phyloP scores from a whole-genome alignment of 2,329 filamentous ascomycete genomes.

The Ophiostoma populinum region DNA sequence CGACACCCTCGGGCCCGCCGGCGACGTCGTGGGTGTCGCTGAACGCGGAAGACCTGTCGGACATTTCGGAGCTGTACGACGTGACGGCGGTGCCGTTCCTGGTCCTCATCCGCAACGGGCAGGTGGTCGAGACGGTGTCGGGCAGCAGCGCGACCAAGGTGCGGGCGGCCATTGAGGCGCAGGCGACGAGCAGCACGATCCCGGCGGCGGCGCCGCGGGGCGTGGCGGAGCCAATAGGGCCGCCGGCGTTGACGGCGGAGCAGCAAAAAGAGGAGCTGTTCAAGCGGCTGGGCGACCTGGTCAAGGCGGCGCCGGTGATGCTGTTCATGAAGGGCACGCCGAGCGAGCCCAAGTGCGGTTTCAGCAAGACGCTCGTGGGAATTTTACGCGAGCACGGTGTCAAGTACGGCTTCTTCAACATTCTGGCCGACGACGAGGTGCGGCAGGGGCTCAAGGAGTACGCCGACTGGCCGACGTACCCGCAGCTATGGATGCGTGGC shows the following conservation, averaged over 20 bases:
- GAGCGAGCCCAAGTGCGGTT: constrained; percentile 89
- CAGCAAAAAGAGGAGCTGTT: constrained; percentile 69
- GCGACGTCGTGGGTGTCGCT: constrained; percentile 68
- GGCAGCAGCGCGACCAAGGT: constrained; percentile 82
- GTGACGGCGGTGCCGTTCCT: constrained; percentile 90
- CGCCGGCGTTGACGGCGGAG: constrained; percentile 27
- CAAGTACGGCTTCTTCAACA: constrained; percentile 98
- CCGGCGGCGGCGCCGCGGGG: constrained; percentile 17
- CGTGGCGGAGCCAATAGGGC: constrained; percentile 21
- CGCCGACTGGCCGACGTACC: constrained; percentile 97
- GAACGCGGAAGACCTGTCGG: constrained; percentile 86
- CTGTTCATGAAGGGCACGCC: constrained; percentile 99
- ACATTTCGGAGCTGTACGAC: constrained; percentile 82
- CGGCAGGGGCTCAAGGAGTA: constrained; percentile 91
- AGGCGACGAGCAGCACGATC: constrained; percentile 28
- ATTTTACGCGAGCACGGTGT: constrained; percentile 78
- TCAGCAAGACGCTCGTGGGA: constrained; percentile 75
- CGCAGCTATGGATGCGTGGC: constrained; percentile 81
- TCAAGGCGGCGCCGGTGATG: constrained; percentile 95
- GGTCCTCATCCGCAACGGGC: constrained; percentile 58
- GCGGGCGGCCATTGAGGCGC: constrained; percentile 66
- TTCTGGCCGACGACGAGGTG: constrained; percentile 92
- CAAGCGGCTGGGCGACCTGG: constrained; percentile 63
- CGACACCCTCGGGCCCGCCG: constrained; percentile 23
- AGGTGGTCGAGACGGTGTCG: constrained; percentile 69